These are phyloP conservation scores for Mycena metata DNA, from an alignment of 768 basidiomycete species.

Conservation along the genomic window DNA sequence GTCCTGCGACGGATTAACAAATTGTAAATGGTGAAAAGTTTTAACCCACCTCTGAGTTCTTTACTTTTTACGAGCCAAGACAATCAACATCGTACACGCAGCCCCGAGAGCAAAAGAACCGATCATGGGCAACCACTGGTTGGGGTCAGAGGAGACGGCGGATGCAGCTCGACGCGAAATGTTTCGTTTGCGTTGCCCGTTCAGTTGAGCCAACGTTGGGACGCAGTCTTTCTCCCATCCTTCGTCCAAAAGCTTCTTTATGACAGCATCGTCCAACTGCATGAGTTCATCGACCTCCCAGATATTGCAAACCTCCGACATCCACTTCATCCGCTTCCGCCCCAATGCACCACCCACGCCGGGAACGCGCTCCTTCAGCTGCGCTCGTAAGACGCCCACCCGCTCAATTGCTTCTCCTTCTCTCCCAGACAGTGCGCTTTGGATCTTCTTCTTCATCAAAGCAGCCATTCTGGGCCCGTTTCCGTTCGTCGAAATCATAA, in stretches of 20 bases:
- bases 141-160: not conserved
- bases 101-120: conserved; percentile 61
- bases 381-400: conserved; percentile 80
- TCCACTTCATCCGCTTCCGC: conserved; percentile 91
- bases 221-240: conserved; percentile 85
- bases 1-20: not conserved
- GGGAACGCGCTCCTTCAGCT: conserved; percentile 83
- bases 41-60: conserved; percentile 10
- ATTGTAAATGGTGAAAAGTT: not conserved
- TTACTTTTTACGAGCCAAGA: conserved; percentile 51
- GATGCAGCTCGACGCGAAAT: conserved; percentile 3
- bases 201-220: conserved; percentile 59
- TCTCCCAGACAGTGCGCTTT: conserved; percentile 73
- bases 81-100: conserved; percentile 50
- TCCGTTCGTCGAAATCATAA: conserved; percentile 97
- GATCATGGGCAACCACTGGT: conserved; percentile 45
- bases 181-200: conserved; percentile 40
- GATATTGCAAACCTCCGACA: conserved; percentile 85
- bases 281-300: conserved; percentile 91
- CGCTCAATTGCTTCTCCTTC: conserved; percentile 85
- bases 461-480: conserved; percentile 93
- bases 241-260: conserved; percentile 76
- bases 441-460: conserved; percentile 79
- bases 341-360: conserved; percentile 86
- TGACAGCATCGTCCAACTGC: conserved; percentile 72